Conservation (phyloP, 2,329 filamentous ascomycete genomes). For the Dryadomyces sulphureus region DNA sequence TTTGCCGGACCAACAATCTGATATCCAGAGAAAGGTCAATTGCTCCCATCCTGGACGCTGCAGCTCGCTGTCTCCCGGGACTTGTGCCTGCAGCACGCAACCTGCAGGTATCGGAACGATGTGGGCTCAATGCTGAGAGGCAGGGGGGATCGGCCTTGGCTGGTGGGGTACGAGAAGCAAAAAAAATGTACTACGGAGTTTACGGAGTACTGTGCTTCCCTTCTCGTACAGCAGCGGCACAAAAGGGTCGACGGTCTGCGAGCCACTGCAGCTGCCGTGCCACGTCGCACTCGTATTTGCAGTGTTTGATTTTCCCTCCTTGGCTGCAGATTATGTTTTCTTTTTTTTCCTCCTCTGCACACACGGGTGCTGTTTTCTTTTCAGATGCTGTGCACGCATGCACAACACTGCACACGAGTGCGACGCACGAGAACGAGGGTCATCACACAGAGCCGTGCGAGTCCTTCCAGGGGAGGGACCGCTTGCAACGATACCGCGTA, state of each 20-base stretch:
- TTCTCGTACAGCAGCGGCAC: no score
- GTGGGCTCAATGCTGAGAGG: background rate
- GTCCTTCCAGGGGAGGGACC: background rate
- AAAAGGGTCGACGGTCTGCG: background rate
- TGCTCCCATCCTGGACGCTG: no score
- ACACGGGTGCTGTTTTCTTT: background rate
- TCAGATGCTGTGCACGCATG: background rate
- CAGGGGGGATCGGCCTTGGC: background rate
- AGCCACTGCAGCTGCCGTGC: background rate
- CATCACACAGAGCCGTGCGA: no score
- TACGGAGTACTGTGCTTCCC: no score
- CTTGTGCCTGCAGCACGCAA: constrained; percentile 7
- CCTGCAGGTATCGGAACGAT: constrained; percentile 1
- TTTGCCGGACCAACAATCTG: no score
- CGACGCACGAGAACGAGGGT: background rate
- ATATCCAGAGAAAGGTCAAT: no score
- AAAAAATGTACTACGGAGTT: background rate
- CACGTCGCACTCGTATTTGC: background rate
- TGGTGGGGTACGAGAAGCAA: background rate
- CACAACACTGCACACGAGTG: no score
- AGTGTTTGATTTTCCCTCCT: background rate
- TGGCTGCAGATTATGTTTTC: background rate
- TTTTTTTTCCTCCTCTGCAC: background rate
- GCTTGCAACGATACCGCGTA: background rate
- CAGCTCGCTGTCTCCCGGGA: constrained; percentile 1